A percentile compares a stretch with the other conserved stretches of the same genome.
phyloP scores from a whole-genome alignment of 805 yeast genomes.

The Metschnikowia santaceciliae region DNA sequence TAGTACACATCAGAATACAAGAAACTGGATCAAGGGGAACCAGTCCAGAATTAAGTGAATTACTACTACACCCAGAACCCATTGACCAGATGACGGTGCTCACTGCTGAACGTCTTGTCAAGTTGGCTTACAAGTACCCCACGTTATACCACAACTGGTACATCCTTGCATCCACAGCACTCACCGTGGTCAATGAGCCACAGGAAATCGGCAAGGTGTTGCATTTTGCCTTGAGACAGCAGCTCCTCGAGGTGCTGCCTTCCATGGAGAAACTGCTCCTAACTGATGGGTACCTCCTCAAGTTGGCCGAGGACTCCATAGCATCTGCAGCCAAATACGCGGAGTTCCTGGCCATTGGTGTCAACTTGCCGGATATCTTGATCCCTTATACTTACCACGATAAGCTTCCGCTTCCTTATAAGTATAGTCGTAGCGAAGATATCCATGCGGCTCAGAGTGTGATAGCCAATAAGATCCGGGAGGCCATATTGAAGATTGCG shows the following conservation, averaged over 20 bases:
- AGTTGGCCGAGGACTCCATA: constrained; percentile 39
- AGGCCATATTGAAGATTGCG: constrained; percentile 70
- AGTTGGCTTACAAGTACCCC: constrained; percentile 52
- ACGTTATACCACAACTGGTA: constrained; percentile 63
- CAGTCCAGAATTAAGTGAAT: no score
- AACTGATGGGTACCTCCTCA: constrained; percentile 30
- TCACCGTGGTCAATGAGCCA: constrained; percentile 79
- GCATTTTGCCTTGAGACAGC: constrained; percentile 58
- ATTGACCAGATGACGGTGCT: constrained; percentile 24
- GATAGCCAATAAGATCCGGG: constrained; percentile 59
- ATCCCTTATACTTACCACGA: constrained; percentile 38
- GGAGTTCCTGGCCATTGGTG: constrained; percentile 40
- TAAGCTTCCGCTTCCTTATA: constrained; percentile 35
- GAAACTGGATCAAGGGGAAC: no score
- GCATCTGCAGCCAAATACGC: constrained; percentile 33
- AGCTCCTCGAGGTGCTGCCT: constrained; percentile 30
- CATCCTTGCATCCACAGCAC: constrained; percentile 71
- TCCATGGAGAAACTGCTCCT: constrained; percentile 24
- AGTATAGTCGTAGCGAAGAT: constrained; percentile 31
- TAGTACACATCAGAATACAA: no score
- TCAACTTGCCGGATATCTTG: constrained; percentile 38
- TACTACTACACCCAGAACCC: background rate
- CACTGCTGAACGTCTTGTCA: constrained; percentile 53
- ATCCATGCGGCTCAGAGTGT: constrained; percentile 31
- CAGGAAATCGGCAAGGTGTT: constrained; percentile 72